phyloP scores from a whole-genome alignment of 2,329 filamentous ascomycete genomes.

The Colletotrichum falcatum region DNA sequence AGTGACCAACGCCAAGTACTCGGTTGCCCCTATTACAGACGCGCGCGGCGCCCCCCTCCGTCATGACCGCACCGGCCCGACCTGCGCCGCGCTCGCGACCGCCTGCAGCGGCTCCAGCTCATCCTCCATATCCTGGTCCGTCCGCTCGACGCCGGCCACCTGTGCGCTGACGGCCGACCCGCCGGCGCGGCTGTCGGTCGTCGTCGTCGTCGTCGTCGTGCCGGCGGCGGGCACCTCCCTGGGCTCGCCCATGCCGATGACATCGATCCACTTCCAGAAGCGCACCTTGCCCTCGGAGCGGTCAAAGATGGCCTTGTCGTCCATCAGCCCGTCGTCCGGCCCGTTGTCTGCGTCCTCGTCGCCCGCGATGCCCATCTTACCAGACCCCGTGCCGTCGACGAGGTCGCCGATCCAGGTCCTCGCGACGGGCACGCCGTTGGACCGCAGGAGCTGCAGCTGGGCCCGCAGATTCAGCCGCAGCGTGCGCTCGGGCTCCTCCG shows the following conservation, averaged over 20 bases:
- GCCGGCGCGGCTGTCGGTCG: background rate
- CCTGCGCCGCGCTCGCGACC: constrained; percentile 35
- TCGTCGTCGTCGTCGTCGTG: background rate
- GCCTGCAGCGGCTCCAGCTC: constrained; percentile 41
- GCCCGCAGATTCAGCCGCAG: constrained; percentile 65
- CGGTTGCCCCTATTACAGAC: background rate
- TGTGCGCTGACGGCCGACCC: constrained; percentile 12
- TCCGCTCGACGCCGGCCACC: constrained; percentile 30
- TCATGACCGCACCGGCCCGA: constrained; percentile 13
- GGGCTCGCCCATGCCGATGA: constrained; percentile 60
- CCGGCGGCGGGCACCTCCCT: constrained; percentile 20
- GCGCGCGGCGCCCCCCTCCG: background rate
- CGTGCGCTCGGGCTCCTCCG: constrained; percentile 67
- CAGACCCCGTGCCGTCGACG: constrained; percentile 58
- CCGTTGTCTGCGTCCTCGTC: constrained; percentile 37
- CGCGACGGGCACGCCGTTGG: constrained; percentile 61
- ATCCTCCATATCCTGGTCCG: constrained; percentile 40
- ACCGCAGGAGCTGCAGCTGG: constrained; percentile 63
- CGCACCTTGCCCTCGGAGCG: constrained; percentile 55
- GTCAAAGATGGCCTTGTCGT: constrained; percentile 66
- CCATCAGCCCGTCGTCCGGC: constrained; percentile 53
- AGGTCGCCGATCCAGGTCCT: constrained; percentile 63
- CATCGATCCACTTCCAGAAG: constrained; percentile 66
- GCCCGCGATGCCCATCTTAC: constrained; percentile 46
- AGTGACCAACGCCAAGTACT: background rate